Evolutionary conservation across 345 rosid species (phyloP), one percentile per base, ranked within the genome.

Genomic region (Salix caprea): DNA sequence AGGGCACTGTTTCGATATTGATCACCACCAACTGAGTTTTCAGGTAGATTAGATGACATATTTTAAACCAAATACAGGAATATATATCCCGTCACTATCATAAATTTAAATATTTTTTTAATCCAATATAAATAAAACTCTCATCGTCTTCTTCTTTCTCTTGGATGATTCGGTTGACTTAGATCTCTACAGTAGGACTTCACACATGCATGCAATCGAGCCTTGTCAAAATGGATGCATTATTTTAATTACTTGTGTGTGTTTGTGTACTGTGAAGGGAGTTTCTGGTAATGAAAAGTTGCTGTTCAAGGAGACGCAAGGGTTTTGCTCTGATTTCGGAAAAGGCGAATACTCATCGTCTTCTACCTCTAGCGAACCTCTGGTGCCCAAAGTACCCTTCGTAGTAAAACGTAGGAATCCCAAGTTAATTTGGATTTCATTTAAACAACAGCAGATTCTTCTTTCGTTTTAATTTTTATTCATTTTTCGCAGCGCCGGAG

Each of bases 301-400:
- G n/a, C 42, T 16, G 46, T 64, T 71, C 56, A 72, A 85, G 84
- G 87, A 85, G 87, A 86, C 75, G 88, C 91, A 90, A 85, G 85
- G 91, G 61, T 88, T 87, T 75, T 83, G 89, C 80, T 77, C 83
- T 42, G 94, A 94, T 56, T 82, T 84, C 69, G 87, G 86, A 83
- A 90, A 90, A 78, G 91, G 89, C 46, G 89, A 88, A 9, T 86
- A 93, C 9, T 89, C 99, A 1, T 89, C 96, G 0, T 89, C 92
- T 7, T 88, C 98, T 3, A 86, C 94, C 36, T 85, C 91, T 26
- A 85, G 89, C 23, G 97, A 94, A 74, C 97, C 97, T 13, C 72
- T 86, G 23, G 91, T 94, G 67, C 99, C 97, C 39, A 86, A 83
- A 80, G 94, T 90, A 65, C 95, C 92, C 4, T 96, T 94, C 74